Percentiles rank a stretch among this genome's conserved stretches.
Evolutionary conservation across 768 basidiomycete species (phyloP).

Genomic region (Tricholoma sp.): DNA sequence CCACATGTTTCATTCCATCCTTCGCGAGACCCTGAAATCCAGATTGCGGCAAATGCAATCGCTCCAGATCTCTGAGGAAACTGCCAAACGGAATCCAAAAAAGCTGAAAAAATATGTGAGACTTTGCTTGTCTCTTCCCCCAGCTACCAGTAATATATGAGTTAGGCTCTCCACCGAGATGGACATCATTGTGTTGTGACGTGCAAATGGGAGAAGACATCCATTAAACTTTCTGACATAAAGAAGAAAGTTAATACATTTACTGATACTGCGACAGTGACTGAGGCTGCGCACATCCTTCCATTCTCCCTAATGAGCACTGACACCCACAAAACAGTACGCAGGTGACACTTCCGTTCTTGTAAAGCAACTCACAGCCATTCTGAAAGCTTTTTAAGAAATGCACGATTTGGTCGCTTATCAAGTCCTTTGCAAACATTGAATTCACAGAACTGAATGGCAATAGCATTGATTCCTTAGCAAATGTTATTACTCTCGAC

Average conservation of each 20-base stretch:
- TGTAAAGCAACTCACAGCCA: neutral
- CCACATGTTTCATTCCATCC: neutral
- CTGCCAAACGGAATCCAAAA: neutral
- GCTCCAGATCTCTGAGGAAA: neutral
- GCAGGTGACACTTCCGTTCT: neutral
- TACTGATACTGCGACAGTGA: too few relatives aligned
- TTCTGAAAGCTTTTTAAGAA: neutral
- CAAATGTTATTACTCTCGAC: neutral
- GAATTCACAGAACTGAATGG: neutral
- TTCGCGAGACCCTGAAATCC: neutral
- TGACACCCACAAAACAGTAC: neutral
- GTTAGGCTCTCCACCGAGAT: neutral
- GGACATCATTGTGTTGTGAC: neutral
- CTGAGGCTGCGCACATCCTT: neutral
- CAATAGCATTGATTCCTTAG: neutral
- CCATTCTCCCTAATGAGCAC: neutral
- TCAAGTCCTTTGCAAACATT: neutral
- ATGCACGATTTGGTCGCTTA: neutral
- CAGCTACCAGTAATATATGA: neutral
- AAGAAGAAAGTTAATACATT: too few relatives aligned
- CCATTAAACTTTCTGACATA: too few relatives aligned
- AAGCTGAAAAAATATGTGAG: neutral
- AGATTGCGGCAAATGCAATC: neutral
- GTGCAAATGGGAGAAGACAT: neutral
- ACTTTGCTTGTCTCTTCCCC: neutral